Evolutionary conservation across 2,329 filamentous ascomycete species (phyloP).

Genomic region (Colletotrichum viniferum): DNA sequence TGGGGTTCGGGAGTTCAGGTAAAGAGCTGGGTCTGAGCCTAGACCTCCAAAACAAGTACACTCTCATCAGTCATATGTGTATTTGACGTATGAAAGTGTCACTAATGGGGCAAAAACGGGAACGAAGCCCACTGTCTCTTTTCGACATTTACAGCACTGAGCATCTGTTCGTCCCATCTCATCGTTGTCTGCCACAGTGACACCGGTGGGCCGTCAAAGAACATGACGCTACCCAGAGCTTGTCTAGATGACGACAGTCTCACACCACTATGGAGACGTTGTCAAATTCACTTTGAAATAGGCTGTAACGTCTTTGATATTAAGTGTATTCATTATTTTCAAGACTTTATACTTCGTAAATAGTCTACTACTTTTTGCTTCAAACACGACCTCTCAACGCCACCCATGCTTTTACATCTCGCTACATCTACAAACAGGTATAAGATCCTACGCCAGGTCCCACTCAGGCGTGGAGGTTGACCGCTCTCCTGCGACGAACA

Average conservation of each 20-base stretch:
- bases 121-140: rapidly evolving
- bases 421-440: background rate
- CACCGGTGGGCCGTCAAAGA: rapidly evolving
- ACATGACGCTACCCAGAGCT: background rate
- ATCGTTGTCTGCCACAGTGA: background rate
- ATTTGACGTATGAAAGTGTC: background rate
- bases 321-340: background rate
- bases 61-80: rapidly evolving
- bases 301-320: rapidly evolving
- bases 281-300: background rate
- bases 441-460: background rate
- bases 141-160: rapidly evolving
- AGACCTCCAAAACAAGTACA: background rate
- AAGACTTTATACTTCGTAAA: background rate
- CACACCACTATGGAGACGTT: rapidly evolving
- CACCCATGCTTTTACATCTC: background rate
- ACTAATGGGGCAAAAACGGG: rapidly evolving
- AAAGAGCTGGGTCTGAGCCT: background rate
- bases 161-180: background rate
- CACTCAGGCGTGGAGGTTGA: background rate
- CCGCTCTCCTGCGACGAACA: background rate
- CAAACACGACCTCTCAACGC: background rate
- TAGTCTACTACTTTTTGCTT: background rate
- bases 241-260: background rate
- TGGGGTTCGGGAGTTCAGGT: background rate